Evolutionary conservation across 345 rosid genomes (phyloP).

Genomic region (Gossypium bickii): DNA sequence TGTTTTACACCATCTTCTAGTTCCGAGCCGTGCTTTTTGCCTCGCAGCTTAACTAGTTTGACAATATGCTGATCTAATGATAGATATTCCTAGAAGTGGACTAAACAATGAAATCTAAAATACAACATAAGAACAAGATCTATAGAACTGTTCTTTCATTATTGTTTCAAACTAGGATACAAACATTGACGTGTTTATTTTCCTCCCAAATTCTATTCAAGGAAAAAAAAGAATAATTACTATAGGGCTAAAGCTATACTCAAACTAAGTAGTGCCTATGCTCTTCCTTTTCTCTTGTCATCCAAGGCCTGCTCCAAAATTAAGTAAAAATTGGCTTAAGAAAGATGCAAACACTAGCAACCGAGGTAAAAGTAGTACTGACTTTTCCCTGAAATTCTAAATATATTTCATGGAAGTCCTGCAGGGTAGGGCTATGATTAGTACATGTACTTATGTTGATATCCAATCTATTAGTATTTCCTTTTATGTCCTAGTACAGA

Average conservation of each 20-base stretch:
- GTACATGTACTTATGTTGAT: not conserved
- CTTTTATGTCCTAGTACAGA: not conserved
- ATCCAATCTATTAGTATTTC: not conserved
- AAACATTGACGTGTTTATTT: constrained; percentile 23
- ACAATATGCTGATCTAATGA: not conserved
- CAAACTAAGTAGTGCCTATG: constrained; percentile 17
- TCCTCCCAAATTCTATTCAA: constrained; percentile 16
- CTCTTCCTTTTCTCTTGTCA: constrained; percentile 68
- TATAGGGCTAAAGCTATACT: not conserved
- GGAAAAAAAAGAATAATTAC: constrained; percentile 13
- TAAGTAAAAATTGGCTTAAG: not conserved
- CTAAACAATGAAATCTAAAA: not conserved
- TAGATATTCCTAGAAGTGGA: not conserved
- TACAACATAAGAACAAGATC: not conserved
- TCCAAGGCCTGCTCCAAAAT: constrained; percentile 58
- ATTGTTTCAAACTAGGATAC: not conserved
- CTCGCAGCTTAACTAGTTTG: not conserved
- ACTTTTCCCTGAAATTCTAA: not conserved
- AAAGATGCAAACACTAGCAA: not conserved
- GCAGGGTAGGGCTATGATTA: not conserved
- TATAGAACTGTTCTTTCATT: not conserved
- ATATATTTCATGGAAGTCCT: not conserved
- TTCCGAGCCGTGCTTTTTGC: not conserved
- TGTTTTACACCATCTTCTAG: not conserved
- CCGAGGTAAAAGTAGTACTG: not conserved